Conservation (phyloP, 2,329 filamentous ascomycete species). For the Xylaria sp. region DNA sequence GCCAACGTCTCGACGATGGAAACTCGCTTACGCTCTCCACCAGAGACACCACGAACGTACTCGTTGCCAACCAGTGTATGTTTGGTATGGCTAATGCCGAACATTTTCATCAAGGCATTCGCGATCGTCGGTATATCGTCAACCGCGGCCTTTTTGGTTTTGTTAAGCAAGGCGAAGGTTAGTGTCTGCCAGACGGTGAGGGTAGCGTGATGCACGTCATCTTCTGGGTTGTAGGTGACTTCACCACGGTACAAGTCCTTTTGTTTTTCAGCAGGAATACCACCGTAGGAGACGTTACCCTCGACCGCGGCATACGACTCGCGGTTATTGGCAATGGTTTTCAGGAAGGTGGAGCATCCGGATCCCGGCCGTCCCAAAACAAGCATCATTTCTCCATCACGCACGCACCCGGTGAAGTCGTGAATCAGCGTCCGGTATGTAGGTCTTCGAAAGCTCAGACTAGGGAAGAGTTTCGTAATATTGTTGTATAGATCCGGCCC, state of each 20-base stretch:
- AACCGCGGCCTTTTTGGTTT: slow-evolving; percentile 62
- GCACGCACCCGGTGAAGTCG: slow-evolving; percentile 62
- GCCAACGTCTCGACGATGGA: slow-evolving; percentile 73
- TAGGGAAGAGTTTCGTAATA: slow-evolving; percentile 40
- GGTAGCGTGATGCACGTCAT: slow-evolving; percentile 68
- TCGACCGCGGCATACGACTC: slow-evolving; percentile 59
- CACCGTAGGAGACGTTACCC: slow-evolving; percentile 67
- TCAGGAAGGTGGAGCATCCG: slow-evolving; percentile 73
- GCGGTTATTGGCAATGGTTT: slow-evolving; percentile 66
- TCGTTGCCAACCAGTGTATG: slow-evolving; percentile 73
- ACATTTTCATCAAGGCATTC: slow-evolving; percentile 67
- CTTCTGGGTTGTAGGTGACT: slow-evolving; percentile 73
- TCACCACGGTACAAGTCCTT: slow-evolving; percentile 66
- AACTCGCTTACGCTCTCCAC: slow-evolving; percentile 75
- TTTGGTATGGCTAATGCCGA: slow-evolving; percentile 70
- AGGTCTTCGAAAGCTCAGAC: slow-evolving; percentile 23
- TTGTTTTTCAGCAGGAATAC: slow-evolving; percentile 63
- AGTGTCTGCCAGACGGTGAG: slow-evolving; percentile 75
- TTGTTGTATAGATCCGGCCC: slow-evolving; percentile 71
- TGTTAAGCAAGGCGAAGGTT: slow-evolving; percentile 68
- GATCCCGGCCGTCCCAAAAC: slow-evolving; percentile 64
- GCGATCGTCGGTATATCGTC: slow-evolving; percentile 63
- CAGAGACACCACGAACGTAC: slow-evolving; percentile 65
- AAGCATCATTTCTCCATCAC: slow-evolving; percentile 67
- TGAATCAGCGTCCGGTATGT: slow-evolving; percentile 47